phyloP scores from a whole-genome alignment of 228 moss, liverwort and hornwort genomes.

The Sphagnum magellanicum region DNA sequence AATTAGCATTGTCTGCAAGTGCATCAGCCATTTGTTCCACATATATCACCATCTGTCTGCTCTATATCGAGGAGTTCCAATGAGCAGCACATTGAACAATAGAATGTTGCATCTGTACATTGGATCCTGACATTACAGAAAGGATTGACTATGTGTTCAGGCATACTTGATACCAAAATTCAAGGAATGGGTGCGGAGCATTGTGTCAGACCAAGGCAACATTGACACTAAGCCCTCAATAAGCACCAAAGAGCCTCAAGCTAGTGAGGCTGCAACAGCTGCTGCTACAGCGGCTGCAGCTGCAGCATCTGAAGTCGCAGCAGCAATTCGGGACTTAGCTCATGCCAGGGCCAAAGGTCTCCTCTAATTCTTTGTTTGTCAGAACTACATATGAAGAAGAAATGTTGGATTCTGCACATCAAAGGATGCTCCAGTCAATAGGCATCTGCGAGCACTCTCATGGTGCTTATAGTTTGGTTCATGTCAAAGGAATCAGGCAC shows the following conservation, averaged over 20 bases:
- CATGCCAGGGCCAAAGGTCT: constrained; percentile 71
- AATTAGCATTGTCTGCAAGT: too few relatives aligned
- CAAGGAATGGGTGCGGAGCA: constrained; percentile 76
- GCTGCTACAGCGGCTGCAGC: constrained; percentile 74
- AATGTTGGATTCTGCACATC: background rate
- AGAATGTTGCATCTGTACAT: too few relatives aligned
- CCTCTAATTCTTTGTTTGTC: background rate
- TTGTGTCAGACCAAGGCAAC: constrained; percentile 44
- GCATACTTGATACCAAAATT: constrained; percentile 75
- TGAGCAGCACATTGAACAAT: too few relatives aligned
- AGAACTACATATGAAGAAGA: background rate
- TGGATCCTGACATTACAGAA: too few relatives aligned
- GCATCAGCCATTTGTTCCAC: too few relatives aligned
- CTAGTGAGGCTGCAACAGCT: constrained; percentile 51
- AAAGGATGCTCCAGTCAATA: too few relatives aligned
- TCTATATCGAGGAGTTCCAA: too few relatives aligned
- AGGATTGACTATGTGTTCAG: constrained; percentile 17
- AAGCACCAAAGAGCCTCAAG: constrained; percentile 31
- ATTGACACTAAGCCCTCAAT: constrained; percentile 26
- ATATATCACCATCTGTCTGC: too few relatives aligned
- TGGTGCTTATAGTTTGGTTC: too few relatives aligned
- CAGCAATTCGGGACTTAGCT: constrained; percentile 76
- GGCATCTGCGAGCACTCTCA: too few relatives aligned
- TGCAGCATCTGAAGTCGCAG: constrained; percentile 79
- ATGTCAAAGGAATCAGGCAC: background rate